phyloP scores from a whole-genome alignment of 768 basidiomycete species.

The Mrakia hoshinonis region DNA sequence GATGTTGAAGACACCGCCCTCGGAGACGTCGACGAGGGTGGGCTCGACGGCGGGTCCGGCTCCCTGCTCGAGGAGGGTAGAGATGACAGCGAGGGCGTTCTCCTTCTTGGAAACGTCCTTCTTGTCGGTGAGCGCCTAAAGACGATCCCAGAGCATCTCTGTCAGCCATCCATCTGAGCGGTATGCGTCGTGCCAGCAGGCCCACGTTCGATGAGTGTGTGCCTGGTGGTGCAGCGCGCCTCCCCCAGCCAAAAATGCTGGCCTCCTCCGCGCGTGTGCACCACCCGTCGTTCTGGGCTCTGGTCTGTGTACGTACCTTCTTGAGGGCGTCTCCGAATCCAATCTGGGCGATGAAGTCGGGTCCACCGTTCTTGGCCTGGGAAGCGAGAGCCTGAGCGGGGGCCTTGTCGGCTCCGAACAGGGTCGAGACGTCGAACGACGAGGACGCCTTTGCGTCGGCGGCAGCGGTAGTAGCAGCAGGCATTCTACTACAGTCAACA shows the following conservation, averaged over 20 bases:
- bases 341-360: constrained; percentile 59
- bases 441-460: constrained; percentile 13
- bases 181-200: not conserved
- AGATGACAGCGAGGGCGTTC: constrained; percentile 68
- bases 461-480: constrained; percentile 2
- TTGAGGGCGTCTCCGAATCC: constrained; percentile 64
- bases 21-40: constrained; percentile 63
- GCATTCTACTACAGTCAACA: not conserved
- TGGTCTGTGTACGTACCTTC: constrained; percentile 44
- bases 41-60: constrained; percentile 78
- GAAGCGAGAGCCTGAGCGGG: constrained; percentile 63
- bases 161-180: not conserved
- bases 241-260: not conserved
- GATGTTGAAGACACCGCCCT: constrained; percentile 63
- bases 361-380: constrained; percentile 73
- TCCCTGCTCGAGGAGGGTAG: constrained; percentile 56
- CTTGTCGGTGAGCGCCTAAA: constrained; percentile 76
- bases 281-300: not conserved
- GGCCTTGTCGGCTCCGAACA: constrained; percentile 35
- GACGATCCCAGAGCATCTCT: not conserved
- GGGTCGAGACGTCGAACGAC: constrained; percentile 27
- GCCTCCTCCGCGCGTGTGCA: not conserved
- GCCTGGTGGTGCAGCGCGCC: not conserved
- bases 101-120: constrained; percentile 86
- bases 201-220: not conserved